Percentiles rank a stretch among this genome's conserved stretches.
Conservation (phyloP, 2,329 filamentous ascomycete species). For the Penicillium sp. region DNA sequence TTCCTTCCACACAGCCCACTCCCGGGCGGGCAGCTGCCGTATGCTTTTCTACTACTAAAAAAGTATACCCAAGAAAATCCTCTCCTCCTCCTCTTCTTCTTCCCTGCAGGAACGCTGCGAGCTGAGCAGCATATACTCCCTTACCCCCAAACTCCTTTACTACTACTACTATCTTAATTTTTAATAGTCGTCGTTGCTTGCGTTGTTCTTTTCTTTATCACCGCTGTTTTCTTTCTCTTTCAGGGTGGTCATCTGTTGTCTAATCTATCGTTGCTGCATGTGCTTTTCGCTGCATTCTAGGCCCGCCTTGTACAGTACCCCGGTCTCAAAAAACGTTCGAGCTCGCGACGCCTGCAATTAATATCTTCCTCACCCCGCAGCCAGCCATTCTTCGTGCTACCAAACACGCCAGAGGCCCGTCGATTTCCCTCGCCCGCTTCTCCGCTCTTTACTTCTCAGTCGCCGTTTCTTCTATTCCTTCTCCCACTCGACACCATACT, state of each 20-base stretch:
- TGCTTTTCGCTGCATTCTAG: slow-evolving; percentile 12
- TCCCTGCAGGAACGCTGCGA: not conserved
- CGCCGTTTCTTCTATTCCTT: not conserved
- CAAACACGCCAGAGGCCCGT: not conserved
- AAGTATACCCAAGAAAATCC: too few species aligned
- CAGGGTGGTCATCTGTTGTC: slow-evolving; percentile 10
- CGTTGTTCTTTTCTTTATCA: slow-evolving; percentile 19
- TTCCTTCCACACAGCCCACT: not conserved
- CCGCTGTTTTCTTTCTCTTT: slow-evolving; percentile 10
- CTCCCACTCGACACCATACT: slow-evolving; percentile 1
- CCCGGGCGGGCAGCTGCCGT: not conserved
- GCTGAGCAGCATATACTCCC: not conserved
- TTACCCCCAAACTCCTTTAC: not conserved
- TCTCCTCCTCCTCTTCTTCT: not conserved
- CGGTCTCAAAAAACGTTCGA: slow-evolving; percentile 19
- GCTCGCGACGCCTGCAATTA: slow-evolving; percentile 8
- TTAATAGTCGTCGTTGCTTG: slow-evolving; percentile 17
- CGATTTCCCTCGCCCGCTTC: not conserved
- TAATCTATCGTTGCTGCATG: slow-evolving; percentile 12
- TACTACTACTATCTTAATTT: slow-evolving; percentile 11
- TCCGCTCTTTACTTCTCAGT: not conserved
- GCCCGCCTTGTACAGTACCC: slow-evolving; percentile 19
- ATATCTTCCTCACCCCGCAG: not conserved
- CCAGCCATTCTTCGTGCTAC: not conserved
- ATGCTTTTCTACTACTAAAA: too few species aligned